Base-by-base conservation (phyloP, 805 yeast species). In the Wickerhamomyces chaumierensis region DNA sequence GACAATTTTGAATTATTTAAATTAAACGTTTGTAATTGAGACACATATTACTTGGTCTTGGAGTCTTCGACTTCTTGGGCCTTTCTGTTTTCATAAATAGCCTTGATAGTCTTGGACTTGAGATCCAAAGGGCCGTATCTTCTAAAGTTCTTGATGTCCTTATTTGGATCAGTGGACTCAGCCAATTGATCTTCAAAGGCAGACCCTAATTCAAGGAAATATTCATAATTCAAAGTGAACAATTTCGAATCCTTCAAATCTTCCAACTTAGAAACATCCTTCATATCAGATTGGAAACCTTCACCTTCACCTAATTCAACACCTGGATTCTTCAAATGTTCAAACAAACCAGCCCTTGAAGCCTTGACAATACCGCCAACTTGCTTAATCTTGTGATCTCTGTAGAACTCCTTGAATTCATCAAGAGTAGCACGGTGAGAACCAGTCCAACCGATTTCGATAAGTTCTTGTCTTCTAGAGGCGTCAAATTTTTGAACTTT, bases 401-500 rank as follows among this genome's bases (percentile, higher is more conserved):
- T 75, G 67, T 75, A 81, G 51, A 62, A 68, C 44, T 77, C 81
- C 51, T 73, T 73, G 69, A 80, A 90, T 45, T 76, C 86, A 31
- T 75, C 81, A 20, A 75, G 62, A 17, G 79, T 69, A 13, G 81
- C 81, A 48, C 78, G 78, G 58, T 78, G 81, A 18, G 92, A 71
- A 39, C 96, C 95, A n/a, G 96, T 86, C 97, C 97, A 92, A 36
- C 97, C 97, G 48, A 88, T 63, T 4, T 61, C 59, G 27, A 76
- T 48, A 49, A 88, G 69, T 42, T 71, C 65, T 18, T 57, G 55
- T 45, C 52, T 66, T 48, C 53, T 49, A 41, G 39, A 44, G 37
- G 46, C 65, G 46, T 53, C 56, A 17, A 56, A 46, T 37, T 58
- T 59, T 13, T 53, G 66, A 48, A 55, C 55, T 45, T 48, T 39